These are phyloP conservation scores for Byssochlamys sp. DNA, from an alignment of 2,329 filamentous ascomycete species.

Conservation along the genomic window DNA sequence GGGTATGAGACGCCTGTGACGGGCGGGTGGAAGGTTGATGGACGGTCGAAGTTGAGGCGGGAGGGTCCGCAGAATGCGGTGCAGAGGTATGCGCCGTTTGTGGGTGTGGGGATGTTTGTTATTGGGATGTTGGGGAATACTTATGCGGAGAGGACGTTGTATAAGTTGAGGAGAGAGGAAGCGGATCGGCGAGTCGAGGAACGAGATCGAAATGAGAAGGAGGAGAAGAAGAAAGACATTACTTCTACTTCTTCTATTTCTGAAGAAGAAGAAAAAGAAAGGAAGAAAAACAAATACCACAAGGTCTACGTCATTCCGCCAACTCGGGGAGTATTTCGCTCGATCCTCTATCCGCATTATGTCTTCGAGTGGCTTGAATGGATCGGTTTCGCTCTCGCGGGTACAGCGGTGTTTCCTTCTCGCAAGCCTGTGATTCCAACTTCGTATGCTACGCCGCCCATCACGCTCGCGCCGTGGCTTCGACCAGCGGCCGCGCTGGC, in stretches of 20 bases:
- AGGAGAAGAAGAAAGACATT: constrained; percentile 16
- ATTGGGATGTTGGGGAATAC: constrained; percentile 71
- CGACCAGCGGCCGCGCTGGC: constrained; percentile 20
- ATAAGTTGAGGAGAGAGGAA: constrained; percentile 70
- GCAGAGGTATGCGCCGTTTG: constrained; percentile 42
- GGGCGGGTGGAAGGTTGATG: constrained; percentile 9
- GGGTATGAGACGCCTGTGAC: constrained; percentile 55
- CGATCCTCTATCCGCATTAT: constrained; percentile 84
- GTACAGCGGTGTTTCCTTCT: constrained; percentile 25
- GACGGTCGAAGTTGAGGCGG: constrained; percentile 6
- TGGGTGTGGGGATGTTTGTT: constrained; percentile 67
- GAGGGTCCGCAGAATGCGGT: constrained; percentile 4
- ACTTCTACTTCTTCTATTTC: constrained; percentile 16
- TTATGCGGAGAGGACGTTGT: constrained; percentile 79
- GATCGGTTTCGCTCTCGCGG: constrained; percentile 68
- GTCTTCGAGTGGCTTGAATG: constrained; percentile 96
- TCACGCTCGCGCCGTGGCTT: constrained; percentile 29
- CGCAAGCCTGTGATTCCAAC: constrained; percentile 2
- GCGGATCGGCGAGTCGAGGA: constrained; percentile 34
- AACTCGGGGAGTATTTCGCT: constrained; percentile 68
- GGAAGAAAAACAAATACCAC: constrained; percentile 45
- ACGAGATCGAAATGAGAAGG: constrained; percentile 18
- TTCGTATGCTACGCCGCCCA: constrained; percentile 10
- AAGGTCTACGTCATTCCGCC: constrained; percentile 83
- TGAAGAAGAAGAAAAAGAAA: background rate